These are phyloP conservation scores for Fraxinus velutina DNA, from an alignment of 305 asterid species.

Conservation along the genomic window DNA sequence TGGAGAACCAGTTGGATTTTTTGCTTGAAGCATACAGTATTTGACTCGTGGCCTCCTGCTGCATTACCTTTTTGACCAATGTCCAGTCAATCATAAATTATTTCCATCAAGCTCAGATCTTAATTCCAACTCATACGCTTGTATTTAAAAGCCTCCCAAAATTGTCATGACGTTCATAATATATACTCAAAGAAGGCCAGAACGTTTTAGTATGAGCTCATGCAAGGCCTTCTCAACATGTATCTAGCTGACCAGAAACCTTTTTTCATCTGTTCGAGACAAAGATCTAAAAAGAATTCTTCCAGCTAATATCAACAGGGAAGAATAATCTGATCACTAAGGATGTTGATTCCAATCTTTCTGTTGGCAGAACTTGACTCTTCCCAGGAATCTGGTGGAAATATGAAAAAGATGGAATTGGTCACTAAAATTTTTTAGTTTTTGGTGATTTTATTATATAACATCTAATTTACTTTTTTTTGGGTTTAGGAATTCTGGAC, in stretches of 20 bases:
- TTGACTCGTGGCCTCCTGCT: not conserved
- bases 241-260: not conserved
- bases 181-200: not conserved
- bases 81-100: not conserved
- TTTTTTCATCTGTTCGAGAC: not conserved
- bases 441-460: not conserved
- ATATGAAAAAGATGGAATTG: not conserved
- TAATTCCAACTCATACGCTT: not conserved
- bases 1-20: not conserved
- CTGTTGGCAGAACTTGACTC: not conserved
- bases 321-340: not conserved
- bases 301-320: not conserved
- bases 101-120: not conserved
- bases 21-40: not conserved
- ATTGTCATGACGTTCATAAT: not conserved
- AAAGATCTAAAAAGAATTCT: not conserved
- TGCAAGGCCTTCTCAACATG: not conserved
- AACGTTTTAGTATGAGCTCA: not conserved
- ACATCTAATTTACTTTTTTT: not conserved
- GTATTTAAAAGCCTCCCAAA: not conserved
- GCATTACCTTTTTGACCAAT: not conserved
- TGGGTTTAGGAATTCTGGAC: not conserved
- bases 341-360: not conserved
- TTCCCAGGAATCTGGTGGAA: not conserved
- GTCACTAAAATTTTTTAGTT: not conserved